Conservation (phyloP, 2,329 filamentous ascomycete genomes). For the Rutstroemia sydowiana region DNA sequence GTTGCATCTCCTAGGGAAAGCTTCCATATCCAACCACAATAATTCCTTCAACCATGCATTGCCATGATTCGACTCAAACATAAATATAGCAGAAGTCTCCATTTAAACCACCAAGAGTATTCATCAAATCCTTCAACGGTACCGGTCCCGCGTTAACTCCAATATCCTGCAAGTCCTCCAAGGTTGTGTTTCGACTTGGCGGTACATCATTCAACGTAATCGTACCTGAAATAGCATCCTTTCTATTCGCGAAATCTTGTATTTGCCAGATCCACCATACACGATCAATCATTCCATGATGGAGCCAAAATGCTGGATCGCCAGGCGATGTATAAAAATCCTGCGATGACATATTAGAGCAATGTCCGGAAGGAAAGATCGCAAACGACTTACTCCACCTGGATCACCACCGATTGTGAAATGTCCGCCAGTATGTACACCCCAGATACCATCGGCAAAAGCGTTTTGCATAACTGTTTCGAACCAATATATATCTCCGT, state of each 20-base stretch:
- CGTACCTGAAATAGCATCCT: constrained; percentile 28
- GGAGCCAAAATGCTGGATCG: constrained; percentile 39
- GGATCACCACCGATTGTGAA: constrained; percentile 39
- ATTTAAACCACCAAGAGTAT: constrained; percentile 33
- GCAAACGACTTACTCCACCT: constrained; percentile 27
- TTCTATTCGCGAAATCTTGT: constrained; percentile 32
- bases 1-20: too few species aligned
- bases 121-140: constrained; percentile 32
- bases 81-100: constrained; percentile 38
- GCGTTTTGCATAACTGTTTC: constrained; percentile 39
- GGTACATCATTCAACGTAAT: constrained; percentile 35
- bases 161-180: constrained; percentile 31
- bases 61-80: constrained; percentile 23
- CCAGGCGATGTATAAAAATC: constrained; percentile 37
- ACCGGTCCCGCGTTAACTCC: constrained; percentile 17
- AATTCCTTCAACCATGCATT: too few species aligned
- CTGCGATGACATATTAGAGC: constrained; percentile 1
- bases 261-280: constrained; percentile 43
- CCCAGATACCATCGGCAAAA: constrained; percentile 25
- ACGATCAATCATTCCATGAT: constrained; percentile 39
- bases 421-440: constrained; percentile 36
- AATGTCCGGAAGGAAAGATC: not conserved
- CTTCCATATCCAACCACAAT: too few species aligned
- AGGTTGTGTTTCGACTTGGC: constrained; percentile 34
- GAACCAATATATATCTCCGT: constrained; percentile 35